phyloP scores from a whole-genome alignment of 441 rosid genomes.

The Euphorbia corollata region DNA sequence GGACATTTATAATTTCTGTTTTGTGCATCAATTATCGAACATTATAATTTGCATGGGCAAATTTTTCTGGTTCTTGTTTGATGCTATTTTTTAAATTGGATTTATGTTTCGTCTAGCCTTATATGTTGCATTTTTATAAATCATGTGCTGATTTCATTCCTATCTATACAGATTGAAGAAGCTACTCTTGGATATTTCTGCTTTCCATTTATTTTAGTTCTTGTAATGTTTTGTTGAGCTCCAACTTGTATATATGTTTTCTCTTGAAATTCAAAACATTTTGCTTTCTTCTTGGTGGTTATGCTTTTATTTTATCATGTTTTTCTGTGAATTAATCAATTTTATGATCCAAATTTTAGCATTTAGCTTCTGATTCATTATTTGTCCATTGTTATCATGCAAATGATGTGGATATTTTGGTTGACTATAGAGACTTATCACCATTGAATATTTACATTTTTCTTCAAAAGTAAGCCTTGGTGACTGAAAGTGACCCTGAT shows the following conservation, averaged over 20 bases:
- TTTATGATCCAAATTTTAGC: background rate
- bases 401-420: background rate
- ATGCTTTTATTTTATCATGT: background rate
- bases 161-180: slow-evolving; percentile 1
- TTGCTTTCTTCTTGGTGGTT: background rate
- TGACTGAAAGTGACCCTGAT: background rate
- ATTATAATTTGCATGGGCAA: slow-evolving; percentile 1
- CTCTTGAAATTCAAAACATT: background rate
- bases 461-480: background rate
- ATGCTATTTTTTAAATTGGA: slow-evolving; percentile 7
- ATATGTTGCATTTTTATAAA: background rate
- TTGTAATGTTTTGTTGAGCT: background rate
- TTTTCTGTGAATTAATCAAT: background rate
- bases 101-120: background rate
- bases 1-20: slow-evolving; percentile 13
- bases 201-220: background rate
- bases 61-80: background rate
- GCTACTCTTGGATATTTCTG: background rate
- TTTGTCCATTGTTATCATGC: background rate
- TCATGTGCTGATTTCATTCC: background rate
- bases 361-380: background rate
- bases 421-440: background rate
- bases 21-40: background rate
- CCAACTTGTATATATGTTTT: background rate
- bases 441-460: no score